These are phyloP conservation scores for Beta macrorhiza DNA, from an alignment of 179 eudicot species.

Conservation along the genomic window DNA sequence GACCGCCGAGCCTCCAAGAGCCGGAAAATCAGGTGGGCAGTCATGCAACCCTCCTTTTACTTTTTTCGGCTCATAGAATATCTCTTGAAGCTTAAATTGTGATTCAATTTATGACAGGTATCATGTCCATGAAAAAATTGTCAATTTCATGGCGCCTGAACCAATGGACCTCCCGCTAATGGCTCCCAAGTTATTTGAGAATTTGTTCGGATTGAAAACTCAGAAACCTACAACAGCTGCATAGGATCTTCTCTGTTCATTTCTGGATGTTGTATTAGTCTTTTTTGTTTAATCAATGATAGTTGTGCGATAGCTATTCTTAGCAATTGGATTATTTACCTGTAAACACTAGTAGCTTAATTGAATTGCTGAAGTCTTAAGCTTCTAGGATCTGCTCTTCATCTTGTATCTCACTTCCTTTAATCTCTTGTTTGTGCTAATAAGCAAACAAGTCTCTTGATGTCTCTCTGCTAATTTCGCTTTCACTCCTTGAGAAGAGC, in stretches of 20 bases:
- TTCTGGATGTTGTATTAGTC: background rate
- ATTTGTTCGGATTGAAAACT: constrained; percentile 66
- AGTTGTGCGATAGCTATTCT: background rate
- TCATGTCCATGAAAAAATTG: constrained; percentile 77
- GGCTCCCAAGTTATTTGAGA: constrained; percentile 69
- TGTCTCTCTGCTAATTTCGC: no score
- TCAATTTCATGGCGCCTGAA: constrained; percentile 90
- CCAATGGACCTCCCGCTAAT: constrained; percentile 56
- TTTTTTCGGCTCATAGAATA: background rate
- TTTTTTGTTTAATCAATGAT: background rate
- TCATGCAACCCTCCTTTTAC: no score
- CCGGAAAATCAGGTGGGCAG: constrained; percentile 74
- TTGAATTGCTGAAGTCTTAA: background rate
- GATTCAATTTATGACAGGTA: constrained; percentile 48
- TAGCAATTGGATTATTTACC: background rate
- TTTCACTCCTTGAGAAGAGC: no score
- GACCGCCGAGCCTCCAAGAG: constrained; percentile 95
- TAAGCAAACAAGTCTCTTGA: no score
- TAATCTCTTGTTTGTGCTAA: no score
- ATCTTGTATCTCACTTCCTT: no score
- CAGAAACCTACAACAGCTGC: constrained; percentile 39
- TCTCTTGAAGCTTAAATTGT: background rate
- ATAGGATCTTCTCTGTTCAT: constrained; percentile 17
- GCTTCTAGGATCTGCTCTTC: background rate
- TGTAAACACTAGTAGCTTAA: background rate